Base-by-base conservation (phyloP, 768 basidiomycete species). In the Trametes cingulata region DNA sequence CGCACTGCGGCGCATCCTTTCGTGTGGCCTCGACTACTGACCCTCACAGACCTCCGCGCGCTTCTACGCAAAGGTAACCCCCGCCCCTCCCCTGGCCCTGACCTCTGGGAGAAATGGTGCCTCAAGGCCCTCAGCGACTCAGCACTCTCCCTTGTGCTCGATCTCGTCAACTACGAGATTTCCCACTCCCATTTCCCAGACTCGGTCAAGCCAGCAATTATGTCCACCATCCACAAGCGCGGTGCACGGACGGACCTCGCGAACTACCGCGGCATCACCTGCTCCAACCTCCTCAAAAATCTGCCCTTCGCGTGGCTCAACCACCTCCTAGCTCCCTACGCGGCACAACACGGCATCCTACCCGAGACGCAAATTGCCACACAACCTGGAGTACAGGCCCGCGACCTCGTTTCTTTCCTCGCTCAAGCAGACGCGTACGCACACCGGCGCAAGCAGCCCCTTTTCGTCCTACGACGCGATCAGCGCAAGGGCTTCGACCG, bases 91-190 rank as follows among this genome's bases (percentile, higher is more conserved):
- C 74, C 73, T 1, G 73, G 72, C 0, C 72, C 71, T 1, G 74
- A 75, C 56, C 62, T 63, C n/a, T 73, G 73, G 74, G 73, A 75
- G 61, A 75, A 76, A 61, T 76, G 75, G 75, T 64, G 57, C 13
- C 36, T 74, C 0, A 68, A 68, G 25, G n/a, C 60, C 1, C 62
- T 76, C 0, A 66, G 65, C 0, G 72, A 74, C 46, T 0, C 25
- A 1, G 62, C 67, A 0, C 63, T 75, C 1, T 7, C 43, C 0
- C 42, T 69, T 0, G 68, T 75, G 1, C 58, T 72, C 0, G 48
- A 67, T 17, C 69, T 76, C 1, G 56, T 62, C 45, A 75, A 74
- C 63, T 73, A 71, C 55, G 58, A 65, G 6, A 59, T 74, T 47
- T 42, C 45, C 24, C 62, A 63, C 41, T 63, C 72, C 1, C 47